phyloP scores from a whole-genome alignment of 1,284 basidiomycete genomes.

The Irpex sp. region DNA sequence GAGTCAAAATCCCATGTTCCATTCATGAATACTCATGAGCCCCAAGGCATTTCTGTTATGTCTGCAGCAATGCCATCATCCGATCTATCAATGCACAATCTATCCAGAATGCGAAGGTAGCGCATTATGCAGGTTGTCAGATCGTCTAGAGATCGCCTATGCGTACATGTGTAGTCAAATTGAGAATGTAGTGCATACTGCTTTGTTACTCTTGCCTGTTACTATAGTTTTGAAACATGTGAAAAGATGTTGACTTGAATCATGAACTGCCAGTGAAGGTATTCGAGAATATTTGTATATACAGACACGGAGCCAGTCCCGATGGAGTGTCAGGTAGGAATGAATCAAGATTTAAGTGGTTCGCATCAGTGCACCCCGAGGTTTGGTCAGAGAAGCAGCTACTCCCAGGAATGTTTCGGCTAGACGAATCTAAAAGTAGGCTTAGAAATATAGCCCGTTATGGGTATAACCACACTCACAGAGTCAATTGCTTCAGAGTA shows the following conservation, averaged over 20 bases:
- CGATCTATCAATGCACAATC: constrained; percentile 41
- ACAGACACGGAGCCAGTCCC: no score
- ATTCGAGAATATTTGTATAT: no score
- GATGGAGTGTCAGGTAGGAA: neutral
- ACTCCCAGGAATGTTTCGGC: constrained; percentile 59
- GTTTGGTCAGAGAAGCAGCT: constrained; percentile 55
- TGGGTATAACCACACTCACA: constrained; percentile 30
- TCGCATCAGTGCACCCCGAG: constrained; percentile 44
- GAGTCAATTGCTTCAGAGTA: constrained; percentile 53
- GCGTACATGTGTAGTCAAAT: no score
- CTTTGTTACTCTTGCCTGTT: no score
- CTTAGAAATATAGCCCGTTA: neutral
- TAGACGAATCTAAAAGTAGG: constrained; percentile 42
- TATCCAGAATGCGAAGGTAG: constrained; percentile 36
- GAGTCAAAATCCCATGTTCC: no score
- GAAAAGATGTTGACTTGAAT: no score
- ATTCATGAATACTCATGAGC: neutral
- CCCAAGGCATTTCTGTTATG: constrained; percentile 64
- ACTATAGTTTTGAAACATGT: no score
- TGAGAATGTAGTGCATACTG: no score
- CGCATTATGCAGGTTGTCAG: constrained; percentile 42
- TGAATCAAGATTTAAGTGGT: neutral
- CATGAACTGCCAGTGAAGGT: no score
- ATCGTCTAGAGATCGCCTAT: no score
- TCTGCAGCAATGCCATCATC: constrained; percentile 48